Evolutionary conservation across 441 rosid species (phyloP).

Genomic region (Arabidopsis hybrid): DNA sequence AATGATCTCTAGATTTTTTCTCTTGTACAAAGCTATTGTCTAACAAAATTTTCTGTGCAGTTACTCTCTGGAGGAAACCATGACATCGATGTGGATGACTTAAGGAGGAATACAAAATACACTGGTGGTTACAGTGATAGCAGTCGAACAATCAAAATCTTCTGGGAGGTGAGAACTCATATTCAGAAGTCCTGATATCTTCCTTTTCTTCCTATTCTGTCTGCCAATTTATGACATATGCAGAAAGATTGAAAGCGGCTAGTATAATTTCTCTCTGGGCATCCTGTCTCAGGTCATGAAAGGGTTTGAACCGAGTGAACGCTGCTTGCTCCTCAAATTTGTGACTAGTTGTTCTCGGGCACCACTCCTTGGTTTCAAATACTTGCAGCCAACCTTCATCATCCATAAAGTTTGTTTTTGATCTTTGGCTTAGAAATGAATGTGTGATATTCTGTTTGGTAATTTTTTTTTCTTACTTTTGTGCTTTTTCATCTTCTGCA

Average conservation of each 20-base stretch:
- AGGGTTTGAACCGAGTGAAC: constrained; percentile 89
- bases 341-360: constrained; percentile 99
- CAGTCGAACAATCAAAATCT: constrained; percentile 86
- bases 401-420: constrained; percentile 78
- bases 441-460: constrained; percentile 3
- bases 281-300: constrained; percentile 71
- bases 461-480: not conserved
- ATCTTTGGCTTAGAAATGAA: not conserved
- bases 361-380: constrained; percentile 96
- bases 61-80: constrained; percentile 97
- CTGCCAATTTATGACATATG: constrained; percentile 1
- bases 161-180: constrained; percentile 87
- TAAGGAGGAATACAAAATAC: constrained; percentile 82
- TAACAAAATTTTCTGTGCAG: constrained; percentile 52
- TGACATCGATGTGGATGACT: constrained; percentile 93
- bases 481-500: constrained; percentile 45
- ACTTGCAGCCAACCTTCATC: constrained; percentile 93
- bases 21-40: constrained; percentile 13
- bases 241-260: not conserved
- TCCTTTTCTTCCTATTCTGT: constrained; percentile 19
- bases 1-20: constrained; percentile 1
- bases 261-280: constrained; percentile 3
- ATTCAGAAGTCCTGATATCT: constrained; percentile 28
- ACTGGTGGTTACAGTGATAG: constrained; percentile 96
- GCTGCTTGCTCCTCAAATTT: constrained; percentile 95